Base-by-base conservation (phyloP, 306 rosid species). In the Sechiopsis laciniata region DNA sequence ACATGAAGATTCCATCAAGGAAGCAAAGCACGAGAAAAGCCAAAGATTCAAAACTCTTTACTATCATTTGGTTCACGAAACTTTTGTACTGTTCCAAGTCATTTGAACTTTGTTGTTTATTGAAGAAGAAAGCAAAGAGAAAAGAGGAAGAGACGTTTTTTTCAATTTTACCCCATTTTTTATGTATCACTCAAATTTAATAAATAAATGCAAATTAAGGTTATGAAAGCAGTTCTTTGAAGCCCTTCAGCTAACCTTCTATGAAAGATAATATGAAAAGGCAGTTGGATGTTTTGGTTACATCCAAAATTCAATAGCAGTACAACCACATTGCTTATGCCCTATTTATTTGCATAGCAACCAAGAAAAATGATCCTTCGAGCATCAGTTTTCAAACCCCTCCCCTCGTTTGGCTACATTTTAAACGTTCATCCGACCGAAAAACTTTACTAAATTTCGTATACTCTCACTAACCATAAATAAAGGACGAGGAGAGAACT, bases 401-500 rank as follows among this genome's bases (percentile, higher is more conserved):
- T 54, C 17, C 15, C 16, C 13, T 35, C 59, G 4, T 21, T 72
- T 55, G 52, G 21, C 21, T 15, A 22, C 56, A 16, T 15, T 69
- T 70, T 24, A 24, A 70, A 22, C 20, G 74, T 16, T 70, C 40
- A 22, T 14, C 74, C 48, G 74, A 70, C 60, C 74, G 26, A 73
- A 70, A 37, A 37, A 20, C 55, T 55, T 20, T 0, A 17, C 55
- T 56, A 35, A 20, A 73, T 35, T 56, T 56, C 10, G 26, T 73
- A 73, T 51, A 59, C 74, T 51, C 74, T 70, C 74, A 70, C 53
- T 70, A 50, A 50, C 74, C 59, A 73, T 73, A 56, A 73, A 73
- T 73, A 35, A 55, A 40, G 55, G 66, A 56, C 56, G 5, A 64
- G 32, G 65, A 35, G 53, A n/a, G 45, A 56, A 55, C 64, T 55